Conservation (phyloP, 2,329 filamentous ascomycete species). For the Fusarium liriodendri region DNA sequence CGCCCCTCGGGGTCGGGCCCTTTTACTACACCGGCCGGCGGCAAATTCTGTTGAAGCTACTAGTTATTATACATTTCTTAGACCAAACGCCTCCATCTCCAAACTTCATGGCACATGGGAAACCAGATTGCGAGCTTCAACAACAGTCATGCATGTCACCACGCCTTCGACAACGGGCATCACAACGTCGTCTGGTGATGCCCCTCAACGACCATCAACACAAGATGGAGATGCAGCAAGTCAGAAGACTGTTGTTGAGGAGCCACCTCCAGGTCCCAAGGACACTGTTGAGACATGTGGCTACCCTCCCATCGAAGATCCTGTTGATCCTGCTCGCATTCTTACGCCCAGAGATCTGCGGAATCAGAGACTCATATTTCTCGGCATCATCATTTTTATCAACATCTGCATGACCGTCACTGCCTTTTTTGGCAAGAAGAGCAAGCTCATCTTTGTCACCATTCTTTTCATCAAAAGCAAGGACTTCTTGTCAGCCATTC, state of each 20-base stretch:
- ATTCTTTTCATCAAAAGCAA: conserved; percentile 39
- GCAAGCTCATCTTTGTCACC: conserved; percentile 26
- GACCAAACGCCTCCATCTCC: neutral
- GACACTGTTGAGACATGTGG: conserved; percentile 27
- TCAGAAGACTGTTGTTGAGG: neutral
- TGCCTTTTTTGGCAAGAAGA: conserved; percentile 31
- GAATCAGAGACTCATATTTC: conserved; percentile 29
- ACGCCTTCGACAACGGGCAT: neutral
- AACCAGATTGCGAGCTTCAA: neutral
- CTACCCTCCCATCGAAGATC: conserved; percentile 32
- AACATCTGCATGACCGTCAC: conserved; percentile 31
- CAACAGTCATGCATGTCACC: neutral
- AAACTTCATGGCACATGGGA: neutral
- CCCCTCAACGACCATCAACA: neutral
- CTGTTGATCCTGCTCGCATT: conserved; percentile 27
- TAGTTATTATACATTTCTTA: neutral
- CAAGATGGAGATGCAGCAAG: neutral
- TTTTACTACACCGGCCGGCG: neutral
- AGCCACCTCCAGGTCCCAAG: neutral
- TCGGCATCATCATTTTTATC: conserved; percentile 26
- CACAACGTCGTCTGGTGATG: neutral
- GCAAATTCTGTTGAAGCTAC: neutral
- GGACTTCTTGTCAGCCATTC: conserved; percentile 31
- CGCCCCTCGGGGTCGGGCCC: neutral
- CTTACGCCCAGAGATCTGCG: conserved; percentile 22